Base-by-base conservation (phyloP, 208 protist species). In the Wallacemonas sp. region DNA sequence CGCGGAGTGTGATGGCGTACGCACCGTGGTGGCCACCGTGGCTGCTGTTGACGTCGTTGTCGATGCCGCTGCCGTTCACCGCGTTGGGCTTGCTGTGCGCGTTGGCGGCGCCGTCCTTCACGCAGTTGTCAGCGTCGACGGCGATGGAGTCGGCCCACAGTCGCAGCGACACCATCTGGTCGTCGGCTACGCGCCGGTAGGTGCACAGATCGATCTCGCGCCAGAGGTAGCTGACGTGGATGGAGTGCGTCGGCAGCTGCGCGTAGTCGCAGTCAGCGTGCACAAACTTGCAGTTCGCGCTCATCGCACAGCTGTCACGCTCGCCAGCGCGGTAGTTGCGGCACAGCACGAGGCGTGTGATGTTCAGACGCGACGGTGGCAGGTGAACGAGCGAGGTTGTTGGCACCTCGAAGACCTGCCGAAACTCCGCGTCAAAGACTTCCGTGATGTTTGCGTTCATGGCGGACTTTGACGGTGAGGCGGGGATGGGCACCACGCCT, bases 181-280 rank as follows among this genome's bases (percentile, higher is more conserved):
- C 73, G 23, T 69, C 57, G 21, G 73, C 61, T 2, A 80, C 44
- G 21, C 74, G 74, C 17, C 54, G 38, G 70, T 85, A 85, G 24
- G 65, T 74, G 70, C 72, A 79, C 4, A 68, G 21, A 14, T 68
- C 56, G 30, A 67, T 61, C 44, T 68, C 34, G 12, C 65, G 67
- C 73, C 73, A 83, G 23, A 77, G 39, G 65, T 83, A 83, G 55
- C 80, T 83, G 23, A 83, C 73, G 60, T 84, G 78, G 54, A 84
- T 77, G 12, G 78, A 66, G 52, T 61, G 63, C 12, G 73, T 48
- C 8, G 65, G 65, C 17, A 83, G 58, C 43, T 46, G 64, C n/a
- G 23, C 23, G 23, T 61, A 48, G 60, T 83, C 72, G 29, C 68
- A 62, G 61, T 84, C 73, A 3, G 61, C 69, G 43, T 84, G 78